Base-by-base conservation (phyloP, 345 rosid genomes). In the Atalantia buxifolia region DNA sequence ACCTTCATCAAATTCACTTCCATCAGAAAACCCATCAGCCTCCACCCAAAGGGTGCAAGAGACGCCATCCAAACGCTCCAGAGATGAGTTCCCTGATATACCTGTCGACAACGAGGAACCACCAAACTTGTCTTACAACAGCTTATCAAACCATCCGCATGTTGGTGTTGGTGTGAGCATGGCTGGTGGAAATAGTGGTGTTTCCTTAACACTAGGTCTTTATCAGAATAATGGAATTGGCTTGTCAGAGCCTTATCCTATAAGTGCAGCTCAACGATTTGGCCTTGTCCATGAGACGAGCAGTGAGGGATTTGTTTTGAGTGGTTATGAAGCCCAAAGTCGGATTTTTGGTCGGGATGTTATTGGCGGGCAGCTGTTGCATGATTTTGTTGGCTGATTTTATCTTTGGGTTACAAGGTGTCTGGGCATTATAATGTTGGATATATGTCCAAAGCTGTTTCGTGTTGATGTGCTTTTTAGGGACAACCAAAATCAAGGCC, bases 291-390 rank as follows among this genome's bases (percentile, higher is more conserved):
- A 85, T 6, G 91, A 88, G 59, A 84, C 84, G 24, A 87, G 69
- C 75, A 82, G 69, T 0, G 90, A 86, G 71, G 97, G 89, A 27
- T 86, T 81, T 76, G 91, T 87, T 3, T 81, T 89, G 45, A 88
- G 88, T 71, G 87, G 91, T 21, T 93, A 82, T 61, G 93, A 88
- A 77, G 83, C 85, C 28, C 93, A 90, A 75, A 86, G 83, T 75
- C 82, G 96, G 74, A 92, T 89, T 72, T 92, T 89, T 28, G 89
- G 92, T 36, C 80, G 94, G 81, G 89, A 90, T 83, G 88, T 87
- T 21, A 87, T 87, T n/a, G 98, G 93, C 33, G 92, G 95, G 38
- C 99, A 93, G 82, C 93, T 95, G 70, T 86, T 95, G 83, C 97
- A 90, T 79, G 93, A 95, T 82, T 93, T 93, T 79, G 98, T 93